Evolutionary conservation across 192 early-diverging fungal species (phyloP), one percentile per base, ranked within the genome.

Genomic region (Helicostylum pulchrum): DNA sequence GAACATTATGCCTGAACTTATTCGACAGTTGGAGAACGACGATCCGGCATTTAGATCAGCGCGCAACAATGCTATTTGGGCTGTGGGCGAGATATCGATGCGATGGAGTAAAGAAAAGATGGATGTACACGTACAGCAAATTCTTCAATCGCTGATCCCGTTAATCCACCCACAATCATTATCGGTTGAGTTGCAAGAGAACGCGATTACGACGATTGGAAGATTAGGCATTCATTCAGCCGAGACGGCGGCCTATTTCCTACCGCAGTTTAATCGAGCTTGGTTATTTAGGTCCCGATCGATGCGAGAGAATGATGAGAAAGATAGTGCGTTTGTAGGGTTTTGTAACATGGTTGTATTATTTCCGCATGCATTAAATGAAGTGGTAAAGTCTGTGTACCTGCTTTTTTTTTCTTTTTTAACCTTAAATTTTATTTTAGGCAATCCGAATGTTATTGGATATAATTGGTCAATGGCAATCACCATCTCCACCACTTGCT

Each of bases 21-120:
- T 53, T 14, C 31, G 39, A 36, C 49, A 64, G 9, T 19, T 64
- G 5, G 34, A 32, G 3, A 51, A 34, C 14, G 42, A 45, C 11
- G 39, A 53, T 26, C 17, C 20, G 3, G 17, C 49, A 8, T 50
- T 53, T 20, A 59, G 45, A 23, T 64, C 51, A 8, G 94, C 93
- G 36, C 92, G 90, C 78, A 99, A 98, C 78, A 99, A 99, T 71
- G 98, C 96, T 7, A 85, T 92, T 17, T 99, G 98, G 98, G 89
- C 95, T 12, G 87, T 85, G 5, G 98, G 96, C 44, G 98, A 99
- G 82, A 92, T 99, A 70, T 89, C 95, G 14, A 71, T 98, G 21
- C 87, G 96, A 76, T 83, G 79, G n/a, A 82, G 78, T 0, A 87
- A 78, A 65, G 74, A 78, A 11, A 92, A 87, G 14, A 94, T 98